Evolutionary conservation across 2,329 filamentous ascomycete species (phyloP).

Genomic region (Botryotinia calthae): DNA sequence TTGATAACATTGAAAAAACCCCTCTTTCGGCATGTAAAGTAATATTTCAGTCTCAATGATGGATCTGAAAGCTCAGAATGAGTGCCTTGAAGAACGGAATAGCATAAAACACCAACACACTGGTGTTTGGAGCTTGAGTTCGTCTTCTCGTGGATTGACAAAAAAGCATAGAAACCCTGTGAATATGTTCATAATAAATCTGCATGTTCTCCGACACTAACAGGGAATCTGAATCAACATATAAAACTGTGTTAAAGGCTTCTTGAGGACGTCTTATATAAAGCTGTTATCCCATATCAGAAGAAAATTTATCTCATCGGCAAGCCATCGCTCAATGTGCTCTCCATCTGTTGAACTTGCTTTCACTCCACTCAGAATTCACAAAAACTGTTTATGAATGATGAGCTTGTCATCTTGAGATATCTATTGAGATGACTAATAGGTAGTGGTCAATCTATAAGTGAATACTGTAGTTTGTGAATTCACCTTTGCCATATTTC

Average conservation of each 20-base stretch:
- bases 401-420: not conserved
- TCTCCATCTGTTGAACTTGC: not conserved
- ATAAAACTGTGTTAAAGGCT: not conserved
- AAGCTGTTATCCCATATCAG: not conserved
- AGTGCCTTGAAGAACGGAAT: not conserved
- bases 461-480: not conserved
- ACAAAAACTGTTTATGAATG: not conserved
- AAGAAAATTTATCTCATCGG: not conserved
- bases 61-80: not conserved
- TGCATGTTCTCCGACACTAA: not conserved
- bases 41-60: not conserved
- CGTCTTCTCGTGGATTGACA: not conserved
- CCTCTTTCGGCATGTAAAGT: not conserved
- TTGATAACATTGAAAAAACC: fast-evolving
- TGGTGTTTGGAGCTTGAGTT: not conserved
- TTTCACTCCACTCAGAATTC: not conserved
- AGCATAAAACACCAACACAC: not conserved
- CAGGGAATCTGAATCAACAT: too few species aligned
- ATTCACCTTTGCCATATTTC: not conserved
- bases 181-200: not conserved
- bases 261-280: not conserved
- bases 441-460: not conserved
- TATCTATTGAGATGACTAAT: not conserved
- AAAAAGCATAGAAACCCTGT: not conserved
- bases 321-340: not conserved